Base-by-base conservation (phyloP, 305 asterid genomes). In the Stenogyne calaminthoides region DNA sequence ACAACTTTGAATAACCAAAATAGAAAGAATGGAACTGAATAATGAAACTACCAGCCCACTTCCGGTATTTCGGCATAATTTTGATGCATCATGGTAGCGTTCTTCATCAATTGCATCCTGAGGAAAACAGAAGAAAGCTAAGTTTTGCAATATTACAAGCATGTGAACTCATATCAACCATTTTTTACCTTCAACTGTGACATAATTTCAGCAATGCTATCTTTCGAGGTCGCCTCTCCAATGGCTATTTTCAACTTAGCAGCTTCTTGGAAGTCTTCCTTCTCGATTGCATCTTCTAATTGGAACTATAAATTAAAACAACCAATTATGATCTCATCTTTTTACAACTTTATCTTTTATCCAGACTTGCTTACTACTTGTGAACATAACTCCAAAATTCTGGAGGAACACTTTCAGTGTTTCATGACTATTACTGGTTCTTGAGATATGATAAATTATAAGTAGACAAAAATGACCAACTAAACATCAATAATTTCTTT, bases 31-130 rank as follows among this genome's bases (percentile, higher is more conserved):
- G n/a, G 15, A 74, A 59, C 47, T 55, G 70, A 75, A 52, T 20
- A 37, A 75, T 77, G 63, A 71, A 76, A 69, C 80, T 88, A 94
- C 99, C 98, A 94, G 91, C 36, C 99, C 99, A 81, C 98, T 94
- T 86, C 95, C 97, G 8, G 97, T 88, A 77, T 60, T 85, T 72
- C 71, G 87, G 83, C 90, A 90, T 83, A 95, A 85, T 83, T 81
- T 87, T 76, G 99, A 94, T 80, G 99, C 99, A 80, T 94, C 99
- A 67, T 80, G 90, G 72, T 94, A 94, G 29, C 95, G 95, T 80
- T 94, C 99, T 76, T 86, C 92, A 37, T 80, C 87, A 67, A 94
- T 84, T 40, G 99, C 97, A 76, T 65, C 76, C 99, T 94, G 63
- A 57, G 68, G 39, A 51, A 47, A 70, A 78, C 22, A 78, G 39